Base-by-base conservation (phyloP, 2,329 filamentous ascomycete species). In the Grosmannia clavigera region DNA sequence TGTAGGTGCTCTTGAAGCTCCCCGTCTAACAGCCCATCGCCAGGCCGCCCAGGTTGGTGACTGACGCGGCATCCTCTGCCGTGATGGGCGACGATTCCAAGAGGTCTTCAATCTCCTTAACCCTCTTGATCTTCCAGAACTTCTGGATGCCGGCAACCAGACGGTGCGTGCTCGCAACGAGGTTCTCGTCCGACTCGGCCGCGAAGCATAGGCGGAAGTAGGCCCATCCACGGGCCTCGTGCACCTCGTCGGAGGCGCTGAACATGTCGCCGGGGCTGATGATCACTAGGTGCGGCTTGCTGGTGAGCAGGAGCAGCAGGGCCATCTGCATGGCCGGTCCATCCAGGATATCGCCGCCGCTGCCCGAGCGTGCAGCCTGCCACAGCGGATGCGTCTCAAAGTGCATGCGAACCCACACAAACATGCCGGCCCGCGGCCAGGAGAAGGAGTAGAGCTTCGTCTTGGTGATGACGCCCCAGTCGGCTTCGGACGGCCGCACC, bases 391-490 rank as follows among this genome's bases (percentile, higher is more conserved):
- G 91, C 2, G 77, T 76, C 59, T 86, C 81, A 66, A 91, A 87
- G 69, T 84, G 79, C 62, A 94, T 73, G 60, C 82, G 79, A 3
- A 95, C 67, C 92, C 92, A 96, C 60, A 95, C 73, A 71, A 96
- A 96, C 91, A 96, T 96, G 68, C 92, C 92, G 43, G 86, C 92
- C 33, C 87, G 82, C 1, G 92, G 91, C 79, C 88, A 90, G 65
- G 81, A 73, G 69, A 95, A 96, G 54, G 85, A 82, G 71, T 86
- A 88, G 65, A 95, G 80, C 62, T 80, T 78, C 1, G 82, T 86
- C 73, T 88, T 91, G 67, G 85, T 84, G 55, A 95, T 80, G 61
- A 92, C 80, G 61, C 85, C 81, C 85, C 88, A 94, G 61, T 88
- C 87, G 50, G 80, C 74, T 43, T 78, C 74, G 29, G 63, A 61